Evolutionary conservation across 1,139 yeast species (phyloP), one percentile per base, ranked within the genome.

Genomic region (Suhomyces atakaporum): DNA sequence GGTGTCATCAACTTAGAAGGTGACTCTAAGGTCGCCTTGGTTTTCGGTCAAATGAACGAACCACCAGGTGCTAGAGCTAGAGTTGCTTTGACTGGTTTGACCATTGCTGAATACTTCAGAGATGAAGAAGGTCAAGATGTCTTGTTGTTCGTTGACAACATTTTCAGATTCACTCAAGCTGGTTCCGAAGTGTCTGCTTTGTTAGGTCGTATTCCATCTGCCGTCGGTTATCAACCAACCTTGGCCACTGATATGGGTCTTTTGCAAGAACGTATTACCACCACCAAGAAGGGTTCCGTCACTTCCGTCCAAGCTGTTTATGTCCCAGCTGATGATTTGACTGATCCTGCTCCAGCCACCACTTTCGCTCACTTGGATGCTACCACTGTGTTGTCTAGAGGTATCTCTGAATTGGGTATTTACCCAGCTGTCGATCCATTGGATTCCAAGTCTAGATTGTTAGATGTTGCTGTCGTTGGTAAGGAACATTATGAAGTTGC

Each of bases 21-120:
- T 75, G 98, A 92, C 60, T 92, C 98, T 66, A 92, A 92, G 84
- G 98, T 92, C 76, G 95, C 98, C 58, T 82, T 92, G 67, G 98
- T 92, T 53, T 92, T 92, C 81, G 98, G 98, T 73, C 98, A 92
- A 81, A 92, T 92, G 98, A 92, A 92, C 82, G 98, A 92, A 82
- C 98, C 98, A 67, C 98, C 98, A 60, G 98, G 98, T 78, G 98
- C 98, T 63, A 90, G 98, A 84, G 97, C 98, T 64, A 94, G 98
- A 84, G 98, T 92, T 71, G 98, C 98, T 63, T 80, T 92, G 72
- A 92, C 98, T 60, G 98, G 98, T 84, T 84, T 92, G 74, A 92
- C 98, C 75, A 89, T 92, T 73, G 98, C 98, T 63, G 98, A 92
- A 80, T 92, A 92, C 81, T 92, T 92, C 94, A 94, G 98, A 88